Evolutionary conservation across 2,329 filamentous ascomycete species (phyloP), one percentile per base, ranked within the genome.

Genomic region (Sclerotinia minor): DNA sequence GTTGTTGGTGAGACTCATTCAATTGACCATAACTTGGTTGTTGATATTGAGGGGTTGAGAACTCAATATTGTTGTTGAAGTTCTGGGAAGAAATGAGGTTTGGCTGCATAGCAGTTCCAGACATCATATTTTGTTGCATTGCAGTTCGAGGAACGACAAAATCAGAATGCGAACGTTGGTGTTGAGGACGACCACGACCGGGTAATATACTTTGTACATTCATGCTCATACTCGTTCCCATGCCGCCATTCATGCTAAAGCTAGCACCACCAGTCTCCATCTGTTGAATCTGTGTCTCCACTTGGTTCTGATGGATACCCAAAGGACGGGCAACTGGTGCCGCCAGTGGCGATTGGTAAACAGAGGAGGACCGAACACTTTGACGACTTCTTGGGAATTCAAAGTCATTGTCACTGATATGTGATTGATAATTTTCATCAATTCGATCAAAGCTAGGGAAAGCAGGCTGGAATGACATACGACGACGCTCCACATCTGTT

Each of bases 81-180:
- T 63, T 21, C 21, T 61, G 55, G 26, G 65, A n/a, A 35, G 65
- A 35, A 49, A 63, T 47, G 9, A 47, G 21, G 8, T 66, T 63
- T 50, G 59, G 24, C 29, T 57, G 50, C 24, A 65, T 57, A 21
- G 45, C 38, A 45, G 45, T 55, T 13, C 29, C 29, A 3, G 49
- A 19, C 57, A 67, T 54, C 9, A 47, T 19, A 13, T 60, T 63
- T 38, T 32, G 32, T 38, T 67, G 57, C 13, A 63, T 67, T 13
- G 41, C 38, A 44, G n/a, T 50, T 57, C 59, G 44, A 44, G 44
- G 21, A 19, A 41, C 7, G 3, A 53, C 64, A 38, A 76, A 68
- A 58, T 77, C 75, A 7, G 76, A 76, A 35, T 72, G 74, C n/a
- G 75, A 76, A 29, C 76, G 72, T 47, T 73, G 71, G 63, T 77